Conservation (phyloP, 495 filamentous ascomycete species). For the Cercophora samala region DNA sequence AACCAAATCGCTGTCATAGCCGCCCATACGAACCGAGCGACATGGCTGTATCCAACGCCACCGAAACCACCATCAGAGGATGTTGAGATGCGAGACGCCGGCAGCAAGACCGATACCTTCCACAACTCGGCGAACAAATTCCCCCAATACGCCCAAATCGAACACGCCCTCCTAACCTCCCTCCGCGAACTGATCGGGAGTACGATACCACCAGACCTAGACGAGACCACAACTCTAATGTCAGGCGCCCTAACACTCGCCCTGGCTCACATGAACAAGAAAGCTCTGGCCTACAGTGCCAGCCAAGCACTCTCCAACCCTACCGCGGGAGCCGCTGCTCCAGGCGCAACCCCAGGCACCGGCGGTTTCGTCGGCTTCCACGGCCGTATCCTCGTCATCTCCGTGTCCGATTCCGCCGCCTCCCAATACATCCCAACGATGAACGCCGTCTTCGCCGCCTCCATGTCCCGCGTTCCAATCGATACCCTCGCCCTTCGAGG, state of each 20-base stretch:
- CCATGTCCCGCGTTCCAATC: slow-evolving; percentile 78
- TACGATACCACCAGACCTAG: slow-evolving; percentile 59
- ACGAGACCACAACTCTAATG: slow-evolving; percentile 69
- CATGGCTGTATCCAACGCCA: slow-evolving; percentile 76
- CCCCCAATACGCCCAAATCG: slow-evolving; percentile 81
- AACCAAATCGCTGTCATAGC: slow-evolving; percentile 93
- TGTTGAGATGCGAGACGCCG: slow-evolving; percentile 45
- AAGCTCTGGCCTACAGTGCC: slow-evolving; percentile 31
- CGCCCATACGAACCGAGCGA: slow-evolving; percentile 75
- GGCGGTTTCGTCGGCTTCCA: slow-evolving; percentile 52
- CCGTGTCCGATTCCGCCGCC: slow-evolving; percentile 76
- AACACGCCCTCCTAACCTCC: slow-evolving; percentile 68
- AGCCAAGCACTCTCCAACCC: slow-evolving; percentile 23
- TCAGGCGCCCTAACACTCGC: slow-evolving; percentile 89
- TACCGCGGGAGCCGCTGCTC: slow-evolving; percentile 31
- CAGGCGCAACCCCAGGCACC: slow-evolving; percentile 29
- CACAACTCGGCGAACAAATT: slow-evolving; percentile 74
- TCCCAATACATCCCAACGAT: slow-evolving; percentile 96
- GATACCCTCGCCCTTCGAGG: slow-evolving; percentile 85
- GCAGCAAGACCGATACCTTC: slow-evolving; percentile 15
- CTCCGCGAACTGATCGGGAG: slow-evolving; percentile 64
- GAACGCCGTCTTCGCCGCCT: slow-evolving; percentile 95
- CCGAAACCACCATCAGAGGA: slow-evolving; percentile 37
- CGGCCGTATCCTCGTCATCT: slow-evolving; percentile 81
- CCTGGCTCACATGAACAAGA: slow-evolving; percentile 78